Conservation (phyloP, 441 rosid species). For the Populus hybrid region DNA sequence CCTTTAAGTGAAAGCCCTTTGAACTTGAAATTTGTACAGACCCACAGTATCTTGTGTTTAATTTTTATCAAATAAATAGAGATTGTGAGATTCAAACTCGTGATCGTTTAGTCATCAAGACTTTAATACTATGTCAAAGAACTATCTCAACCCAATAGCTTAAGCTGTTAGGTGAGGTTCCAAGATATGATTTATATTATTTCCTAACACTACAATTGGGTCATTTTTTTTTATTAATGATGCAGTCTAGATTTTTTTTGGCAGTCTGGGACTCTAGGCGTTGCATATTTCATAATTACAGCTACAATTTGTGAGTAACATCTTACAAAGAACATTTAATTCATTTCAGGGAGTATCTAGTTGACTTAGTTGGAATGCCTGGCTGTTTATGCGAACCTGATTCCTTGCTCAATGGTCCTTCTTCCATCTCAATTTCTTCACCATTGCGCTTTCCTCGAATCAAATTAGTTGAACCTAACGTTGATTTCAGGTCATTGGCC, state of each 20-base stretch:
- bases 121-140: too few species aligned
- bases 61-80: too few species aligned
- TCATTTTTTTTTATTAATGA: neutral
- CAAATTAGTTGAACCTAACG: conserved; percentile 54
- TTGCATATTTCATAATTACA: neutral
- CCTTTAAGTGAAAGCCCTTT: too few species aligned
- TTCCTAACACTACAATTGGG: too few species aligned
- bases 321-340: conserved; percentile 19
- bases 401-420: conserved; percentile 94
- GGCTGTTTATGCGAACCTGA: conserved; percentile 85
- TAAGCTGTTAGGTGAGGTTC: too few species aligned
- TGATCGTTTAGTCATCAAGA: too few species aligned
- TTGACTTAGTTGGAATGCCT: conserved; percentile 90
- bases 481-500: conserved; percentile 82
- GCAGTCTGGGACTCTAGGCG: neutral
- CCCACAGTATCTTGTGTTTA: too few species aligned
- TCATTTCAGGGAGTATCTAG: conserved; percentile 82
- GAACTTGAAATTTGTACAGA: too few species aligned
- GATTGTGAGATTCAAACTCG: too few species aligned
- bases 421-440: conserved; percentile 87
- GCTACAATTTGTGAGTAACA: conserved; percentile 6
- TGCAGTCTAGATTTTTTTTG: neutral
- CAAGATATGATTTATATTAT: too few species aligned
- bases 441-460: conserved; percentile 89
- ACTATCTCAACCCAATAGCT: too few species aligned